Percentiles rank a stretch among this genome's conserved stretches.
phyloP scores from a whole-genome alignment of 306 rosid genomes.

The Luffa aegyptiaca region DNA sequence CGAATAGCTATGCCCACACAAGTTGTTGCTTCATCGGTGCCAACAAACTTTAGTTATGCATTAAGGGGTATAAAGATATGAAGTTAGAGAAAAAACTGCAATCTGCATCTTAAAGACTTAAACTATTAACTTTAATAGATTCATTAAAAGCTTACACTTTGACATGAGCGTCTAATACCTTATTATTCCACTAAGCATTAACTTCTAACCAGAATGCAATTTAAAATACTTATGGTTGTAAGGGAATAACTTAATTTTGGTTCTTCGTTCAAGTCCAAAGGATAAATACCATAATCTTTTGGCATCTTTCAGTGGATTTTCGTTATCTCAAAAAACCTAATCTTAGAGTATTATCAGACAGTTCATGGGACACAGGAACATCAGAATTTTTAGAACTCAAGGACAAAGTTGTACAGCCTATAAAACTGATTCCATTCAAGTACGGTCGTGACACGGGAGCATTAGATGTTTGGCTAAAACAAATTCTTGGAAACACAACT shows the following conservation, averaged over 20 bases:
- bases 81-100: conserved; percentile 1
- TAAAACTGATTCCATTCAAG: not conserved
- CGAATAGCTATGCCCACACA: conserved; percentile 75
- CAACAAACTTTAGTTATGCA: conserved; percentile 45
- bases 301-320: not conserved
- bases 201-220: not conserved
- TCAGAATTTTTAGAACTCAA: not conserved
- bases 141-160: not conserved
- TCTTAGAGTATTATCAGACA: not conserved
- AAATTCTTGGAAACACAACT: not conserved
- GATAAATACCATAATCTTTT: not conserved
- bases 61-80: not conserved
- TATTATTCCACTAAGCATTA: not conserved
- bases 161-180: not conserved
- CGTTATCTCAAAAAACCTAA: not conserved
- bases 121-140: not conserved
- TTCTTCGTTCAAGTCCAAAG: not conserved
- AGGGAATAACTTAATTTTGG: not conserved
- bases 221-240: not conserved
- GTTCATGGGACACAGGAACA: not conserved
- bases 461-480: not conserved
- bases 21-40: conserved; percentile 97
- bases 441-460: not conserved
- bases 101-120: not conserved
- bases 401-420: not conserved